These are phyloP conservation scores for Xylariaceae sp. DNA, from an alignment of 2,329 filamentous ascomycete species.

Conservation along the genomic window DNA sequence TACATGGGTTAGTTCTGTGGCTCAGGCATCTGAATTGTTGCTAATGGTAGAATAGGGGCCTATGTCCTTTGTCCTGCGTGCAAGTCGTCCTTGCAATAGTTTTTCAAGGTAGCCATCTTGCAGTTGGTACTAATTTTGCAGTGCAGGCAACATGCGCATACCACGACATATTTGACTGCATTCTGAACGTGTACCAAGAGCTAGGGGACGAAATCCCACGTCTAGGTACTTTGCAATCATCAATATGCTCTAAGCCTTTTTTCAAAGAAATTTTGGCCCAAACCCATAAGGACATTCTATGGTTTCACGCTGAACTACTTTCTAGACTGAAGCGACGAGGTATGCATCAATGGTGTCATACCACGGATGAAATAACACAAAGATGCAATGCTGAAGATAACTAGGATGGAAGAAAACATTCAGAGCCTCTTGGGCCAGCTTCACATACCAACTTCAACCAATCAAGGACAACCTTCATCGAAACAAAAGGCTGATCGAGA, in stretches of 20 bases:
- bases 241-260: constrained; percentile 29
- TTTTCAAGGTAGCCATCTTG: neutral
- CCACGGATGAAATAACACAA: too few species aligned
- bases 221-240: constrained; percentile 30
- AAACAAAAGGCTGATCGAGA: constrained; percentile 31
- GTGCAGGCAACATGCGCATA: constrained; percentile 9
- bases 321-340: constrained; percentile 26
- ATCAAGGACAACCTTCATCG: constrained; percentile 30
- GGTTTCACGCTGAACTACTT: constrained; percentile 36
- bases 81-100: constrained; percentile 7
- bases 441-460: constrained; percentile 25
- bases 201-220: constrained; percentile 39
- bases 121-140: neutral
- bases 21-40: too few species aligned
- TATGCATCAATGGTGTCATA: constrained; percentile 4
- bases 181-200: constrained; percentile 37
- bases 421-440: constrained; percentile 32
- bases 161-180: constrained; percentile 33
- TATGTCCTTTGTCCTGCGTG: constrained; percentile 35
- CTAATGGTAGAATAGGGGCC: constrained; percentile 32
- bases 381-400: too few species aligned
- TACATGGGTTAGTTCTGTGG: constrained; percentile 26
- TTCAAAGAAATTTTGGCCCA: constrained; percentile 32
- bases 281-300: constrained; percentile 38
- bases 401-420: constrained; percentile 34